These are phyloP conservation scores for Pharus latifolius DNA, from an alignment of 176 grass and related monocot species.

Conservation along the genomic window DNA sequence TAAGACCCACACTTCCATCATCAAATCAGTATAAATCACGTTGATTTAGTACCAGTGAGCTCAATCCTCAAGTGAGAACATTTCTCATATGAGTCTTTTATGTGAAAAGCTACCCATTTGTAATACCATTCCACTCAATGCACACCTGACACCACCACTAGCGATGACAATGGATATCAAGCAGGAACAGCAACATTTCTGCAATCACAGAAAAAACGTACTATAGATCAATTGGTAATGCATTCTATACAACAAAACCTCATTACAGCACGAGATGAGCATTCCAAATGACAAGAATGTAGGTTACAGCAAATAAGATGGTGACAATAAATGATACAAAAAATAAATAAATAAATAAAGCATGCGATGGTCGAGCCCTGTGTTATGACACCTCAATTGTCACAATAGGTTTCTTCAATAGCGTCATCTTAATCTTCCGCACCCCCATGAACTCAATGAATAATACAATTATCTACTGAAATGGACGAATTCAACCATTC, in stretches of 20 bases:
- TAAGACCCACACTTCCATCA: no score
- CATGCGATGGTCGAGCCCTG: not conserved
- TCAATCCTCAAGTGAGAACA: no score
- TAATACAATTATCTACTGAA: conserved; percentile 3
- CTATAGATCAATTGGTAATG: not conserved
- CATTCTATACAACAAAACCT: conserved; percentile 39
- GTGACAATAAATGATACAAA: conserved; percentile 1
- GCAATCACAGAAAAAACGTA: not conserved
- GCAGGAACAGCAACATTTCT: not conserved
- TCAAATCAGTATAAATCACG: no score
- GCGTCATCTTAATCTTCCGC: conserved; percentile 13
- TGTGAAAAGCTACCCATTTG: no score
- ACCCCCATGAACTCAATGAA: conserved; percentile 9
- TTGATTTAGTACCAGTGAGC: no score
- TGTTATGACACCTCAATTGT: conserved; percentile 1
- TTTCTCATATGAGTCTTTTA: no score
- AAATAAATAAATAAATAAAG: no score
- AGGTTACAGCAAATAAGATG: not conserved
- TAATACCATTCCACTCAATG: no score
- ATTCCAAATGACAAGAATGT: not conserved
- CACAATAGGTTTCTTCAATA: not conserved
- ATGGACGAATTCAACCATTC: conserved; percentile 9
- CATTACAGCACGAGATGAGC: not conserved
- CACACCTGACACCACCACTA: not conserved
- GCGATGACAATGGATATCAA: not conserved